phyloP scores from a whole-genome alignment of 2,329 filamentous ascomycete species.

The Raffaelea albimanens region DNA sequence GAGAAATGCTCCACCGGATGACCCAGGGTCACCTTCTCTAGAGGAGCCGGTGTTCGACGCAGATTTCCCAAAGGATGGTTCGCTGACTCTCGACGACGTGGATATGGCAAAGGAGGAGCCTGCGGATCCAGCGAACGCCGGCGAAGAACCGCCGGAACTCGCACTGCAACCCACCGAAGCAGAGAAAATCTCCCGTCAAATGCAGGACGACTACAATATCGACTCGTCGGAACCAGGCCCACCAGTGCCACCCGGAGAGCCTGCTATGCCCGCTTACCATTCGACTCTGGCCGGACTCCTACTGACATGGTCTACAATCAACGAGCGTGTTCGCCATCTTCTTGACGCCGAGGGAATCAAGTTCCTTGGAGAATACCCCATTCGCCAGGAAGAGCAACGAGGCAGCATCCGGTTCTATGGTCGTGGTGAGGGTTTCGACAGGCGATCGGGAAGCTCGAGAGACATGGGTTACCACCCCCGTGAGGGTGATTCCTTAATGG shows the following conservation, averaged over 20 bases:
- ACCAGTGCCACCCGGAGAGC: slow-evolving; percentile 46
- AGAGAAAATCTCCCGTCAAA: slow-evolving; percentile 22
- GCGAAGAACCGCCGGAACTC: neutral
- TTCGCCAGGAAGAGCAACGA: slow-evolving; percentile 63
- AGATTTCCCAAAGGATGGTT: too few species aligned
- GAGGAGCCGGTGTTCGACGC: too few species aligned
- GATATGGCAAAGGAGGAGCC: too few species aligned
- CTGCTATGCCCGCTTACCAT: slow-evolving; percentile 74
- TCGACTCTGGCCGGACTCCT: slow-evolving; percentile 83
- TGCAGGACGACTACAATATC: slow-evolving; percentile 36
- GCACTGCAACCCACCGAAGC: slow-evolving; percentile 19
- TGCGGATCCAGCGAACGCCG: neutral
- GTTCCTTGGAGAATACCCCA: slow-evolving; percentile 62
- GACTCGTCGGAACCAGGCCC: slow-evolving; percentile 36
- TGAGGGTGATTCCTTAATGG: too few species aligned
- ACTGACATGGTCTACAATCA: slow-evolving; percentile 62
- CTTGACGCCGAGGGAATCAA: slow-evolving; percentile 40
- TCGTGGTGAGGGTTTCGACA: slow-evolving; percentile 63
- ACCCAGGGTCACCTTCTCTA: too few species aligned
- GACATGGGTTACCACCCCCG: too few species aligned
- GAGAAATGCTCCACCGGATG: too few species aligned
- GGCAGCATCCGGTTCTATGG: slow-evolving; percentile 70
- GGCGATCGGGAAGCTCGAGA: slow-evolving; percentile 14
- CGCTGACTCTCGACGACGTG: too few species aligned
- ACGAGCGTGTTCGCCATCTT: slow-evolving; percentile 47